Conservation (phyloP, 306 rosid genomes). For the Quercus berberidifolia region DNA sequence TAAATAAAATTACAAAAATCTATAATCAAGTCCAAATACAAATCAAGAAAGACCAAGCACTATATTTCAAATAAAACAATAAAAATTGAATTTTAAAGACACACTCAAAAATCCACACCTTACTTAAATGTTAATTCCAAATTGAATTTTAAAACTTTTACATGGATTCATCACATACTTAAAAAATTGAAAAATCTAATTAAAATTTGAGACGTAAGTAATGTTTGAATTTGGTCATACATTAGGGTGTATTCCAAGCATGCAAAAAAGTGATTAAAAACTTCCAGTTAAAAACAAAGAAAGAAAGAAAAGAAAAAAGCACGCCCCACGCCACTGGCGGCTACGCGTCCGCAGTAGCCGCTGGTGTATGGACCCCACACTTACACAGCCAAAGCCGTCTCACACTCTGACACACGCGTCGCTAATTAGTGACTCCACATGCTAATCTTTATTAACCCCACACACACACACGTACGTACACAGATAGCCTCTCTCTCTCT, state of each 20-base stretch:
- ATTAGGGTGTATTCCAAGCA: background rate
- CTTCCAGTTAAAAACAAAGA: slow-evolving; percentile 6
- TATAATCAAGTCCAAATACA: background rate
- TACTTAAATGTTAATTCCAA: too few relatives aligned
- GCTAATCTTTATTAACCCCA: background rate
- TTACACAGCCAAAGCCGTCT: background rate
- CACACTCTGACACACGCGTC: slow-evolving; percentile 14
- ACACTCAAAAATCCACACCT: too few relatives aligned
- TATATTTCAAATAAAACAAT: background rate
- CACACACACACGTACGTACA: too few relatives aligned
- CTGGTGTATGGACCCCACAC: slow-evolving; percentile 22
- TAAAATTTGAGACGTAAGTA: too few relatives aligned
- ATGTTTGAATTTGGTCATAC: too few relatives aligned
- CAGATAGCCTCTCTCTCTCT: background rate
- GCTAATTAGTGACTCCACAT: background rate
- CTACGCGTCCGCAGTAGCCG: slow-evolving; percentile 28
- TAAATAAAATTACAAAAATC: background rate
- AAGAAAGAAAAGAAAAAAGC: background rate
- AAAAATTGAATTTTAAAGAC: too few relatives aligned
- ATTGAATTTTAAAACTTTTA: too few relatives aligned
- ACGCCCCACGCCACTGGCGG: slow-evolving; percentile 38
- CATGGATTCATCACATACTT: too few relatives aligned
- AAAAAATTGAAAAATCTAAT: too few relatives aligned
- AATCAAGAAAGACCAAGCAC: background rate
- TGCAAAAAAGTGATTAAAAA: background rate